A percentile compares a stretch with the other conserved stretches of the same genome.
Evolutionary conservation across 1,284 basidiomycete genomes (phyloP).

Genomic region (Moniliophthora roreri): DNA sequence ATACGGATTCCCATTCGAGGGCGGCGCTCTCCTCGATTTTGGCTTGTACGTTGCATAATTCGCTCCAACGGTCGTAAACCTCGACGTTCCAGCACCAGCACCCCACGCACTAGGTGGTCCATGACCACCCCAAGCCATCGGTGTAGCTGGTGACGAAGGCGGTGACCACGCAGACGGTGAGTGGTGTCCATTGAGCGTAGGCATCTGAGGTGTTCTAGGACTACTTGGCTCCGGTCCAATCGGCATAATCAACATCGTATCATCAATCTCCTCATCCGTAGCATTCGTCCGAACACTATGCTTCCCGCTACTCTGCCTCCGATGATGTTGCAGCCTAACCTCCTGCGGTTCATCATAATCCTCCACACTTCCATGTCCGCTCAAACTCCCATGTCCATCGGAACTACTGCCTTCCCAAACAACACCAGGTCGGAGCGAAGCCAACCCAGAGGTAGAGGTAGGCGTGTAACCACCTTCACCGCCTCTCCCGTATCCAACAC

Average conservation of each 20-base stretch:
- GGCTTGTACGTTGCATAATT: constrained; percentile 31
- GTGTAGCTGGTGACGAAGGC: constrained; percentile 15
- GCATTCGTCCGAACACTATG: background rate
- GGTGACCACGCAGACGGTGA: constrained; percentile 12
- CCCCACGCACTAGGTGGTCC: constrained; percentile 27
- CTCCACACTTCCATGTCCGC: background rate
- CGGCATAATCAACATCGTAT: constrained; percentile 74
- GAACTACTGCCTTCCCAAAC: background rate
- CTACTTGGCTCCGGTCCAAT: too few relatives aligned
- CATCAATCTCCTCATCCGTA: constrained; percentile 64
- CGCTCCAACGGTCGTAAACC: background rate
- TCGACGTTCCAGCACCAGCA: background rate
- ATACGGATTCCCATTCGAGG: too few relatives aligned
- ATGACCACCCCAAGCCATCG: background rate
- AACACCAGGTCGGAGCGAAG: background rate
- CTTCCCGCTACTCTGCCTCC: constrained; percentile 20
- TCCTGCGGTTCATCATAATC: background rate
- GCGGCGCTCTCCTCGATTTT: too few relatives aligned
- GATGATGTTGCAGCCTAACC: constrained; percentile 19
- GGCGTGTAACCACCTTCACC: background rate
- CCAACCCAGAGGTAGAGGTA: background rate
- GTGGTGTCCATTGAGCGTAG: background rate
- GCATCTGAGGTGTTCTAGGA: background rate
- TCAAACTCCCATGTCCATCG: background rate
- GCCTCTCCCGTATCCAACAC: background rate